These are phyloP conservation scores for Limonium bicolor DNA, from an alignment of 148 eudicot genomes.

Conservation along the genomic window DNA sequence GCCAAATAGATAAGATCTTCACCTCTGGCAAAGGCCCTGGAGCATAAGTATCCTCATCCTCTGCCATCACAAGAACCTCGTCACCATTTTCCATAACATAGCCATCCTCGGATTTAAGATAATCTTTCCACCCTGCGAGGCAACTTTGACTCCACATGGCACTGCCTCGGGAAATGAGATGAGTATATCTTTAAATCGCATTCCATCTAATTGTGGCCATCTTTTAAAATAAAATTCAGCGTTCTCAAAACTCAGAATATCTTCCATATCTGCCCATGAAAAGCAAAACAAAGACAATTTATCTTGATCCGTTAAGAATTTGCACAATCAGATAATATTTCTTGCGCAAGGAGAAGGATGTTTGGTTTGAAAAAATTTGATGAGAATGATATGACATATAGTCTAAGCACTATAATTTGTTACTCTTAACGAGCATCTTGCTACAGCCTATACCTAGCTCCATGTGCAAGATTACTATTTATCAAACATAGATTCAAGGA, in stretches of 20 bases:
- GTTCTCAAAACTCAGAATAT: conserved; percentile 89
- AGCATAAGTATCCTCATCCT: conserved; percentile 89
- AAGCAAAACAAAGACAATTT: no score
- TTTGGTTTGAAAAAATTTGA: background rate
- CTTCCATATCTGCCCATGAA: conserved; percentile 67
- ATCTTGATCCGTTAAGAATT: no score
- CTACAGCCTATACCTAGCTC: background rate
- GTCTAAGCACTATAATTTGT: background rate
- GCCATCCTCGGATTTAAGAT: conserved; percentile 71
- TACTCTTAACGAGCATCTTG: background rate
- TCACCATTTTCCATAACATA: conserved; percentile 63
- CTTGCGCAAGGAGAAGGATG: background rate
- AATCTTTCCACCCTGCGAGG: conserved; percentile 64
- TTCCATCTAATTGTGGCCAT: conserved; percentile 73
- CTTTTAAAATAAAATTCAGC: conserved; percentile 91
- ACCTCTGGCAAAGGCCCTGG: conserved; percentile 69
- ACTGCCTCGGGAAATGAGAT: conserved; percentile 85
- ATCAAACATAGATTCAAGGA: no score
- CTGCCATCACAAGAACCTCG: conserved; percentile 89
- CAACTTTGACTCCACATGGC: conserved; percentile 89
- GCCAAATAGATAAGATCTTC: background rate
- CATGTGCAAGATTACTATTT: no score
- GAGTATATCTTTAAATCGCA: conserved; percentile 48
- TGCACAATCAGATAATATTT: no score
- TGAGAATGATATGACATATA: background rate